These are phyloP conservation scores for Emergomyces orientalis DNA, from an alignment of 2,329 filamentous ascomycete species.

Conservation along the genomic window DNA sequence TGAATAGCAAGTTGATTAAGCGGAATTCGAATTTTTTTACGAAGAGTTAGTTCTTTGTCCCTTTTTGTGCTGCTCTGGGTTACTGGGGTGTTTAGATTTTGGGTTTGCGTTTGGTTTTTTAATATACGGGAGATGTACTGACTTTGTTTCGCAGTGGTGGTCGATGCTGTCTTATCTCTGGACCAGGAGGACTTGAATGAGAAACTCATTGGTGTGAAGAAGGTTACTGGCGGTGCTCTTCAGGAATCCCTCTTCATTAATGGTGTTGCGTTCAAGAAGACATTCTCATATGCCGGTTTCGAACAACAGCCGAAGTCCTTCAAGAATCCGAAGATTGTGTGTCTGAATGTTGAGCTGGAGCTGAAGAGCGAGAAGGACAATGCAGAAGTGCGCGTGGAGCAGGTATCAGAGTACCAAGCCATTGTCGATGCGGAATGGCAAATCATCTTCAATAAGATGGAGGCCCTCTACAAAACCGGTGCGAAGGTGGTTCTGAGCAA, in stretches of 20 bases:
- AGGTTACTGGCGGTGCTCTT: conserved; percentile 89
- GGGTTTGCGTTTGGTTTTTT: neutral
- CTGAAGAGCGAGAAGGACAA: conserved; percentile 99
- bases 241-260: conserved; percentile 96
- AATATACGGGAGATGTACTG: conserved; percentile 2
- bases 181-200: conserved; percentile 97
- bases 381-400: conserved; percentile 92
- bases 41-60: conserved; percentile 66
- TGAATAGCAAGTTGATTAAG: conserved; percentile 99
- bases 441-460: conserved; percentile 99
- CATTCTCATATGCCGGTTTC: conserved; percentile 96
- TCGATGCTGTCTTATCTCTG: conserved; percentile 87
- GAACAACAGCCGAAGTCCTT: conserved; percentile 98
- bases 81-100: neutral
- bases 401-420: conserved; percentile 97
- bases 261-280: conserved; percentile 99
- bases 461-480: conserved; percentile 84
- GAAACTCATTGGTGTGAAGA: conserved; percentile 96
- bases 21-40: conserved; percentile 95
- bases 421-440: conserved; percentile 99
- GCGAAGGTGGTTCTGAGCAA: conserved; percentile 97
- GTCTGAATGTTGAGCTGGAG: conserved; percentile 94
- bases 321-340: conserved; percentile 89
- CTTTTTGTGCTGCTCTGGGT: neutral
- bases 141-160: conserved; percentile 61